Evolutionary conservation across 2,329 filamentous ascomycete species (phyloP).

Genomic region (Xylariaceae sp.): DNA sequence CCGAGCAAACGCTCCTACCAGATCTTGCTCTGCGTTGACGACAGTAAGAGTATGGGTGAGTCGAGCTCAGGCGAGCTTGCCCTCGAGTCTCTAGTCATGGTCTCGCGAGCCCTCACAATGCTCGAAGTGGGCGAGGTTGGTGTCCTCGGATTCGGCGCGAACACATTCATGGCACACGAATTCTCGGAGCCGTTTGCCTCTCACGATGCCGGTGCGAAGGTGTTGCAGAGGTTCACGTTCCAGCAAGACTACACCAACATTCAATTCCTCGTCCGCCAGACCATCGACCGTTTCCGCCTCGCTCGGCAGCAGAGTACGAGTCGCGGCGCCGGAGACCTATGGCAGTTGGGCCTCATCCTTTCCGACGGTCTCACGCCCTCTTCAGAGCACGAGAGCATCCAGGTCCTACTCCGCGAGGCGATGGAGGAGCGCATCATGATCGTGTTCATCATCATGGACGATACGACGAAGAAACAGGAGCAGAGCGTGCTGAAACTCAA

Average conservation of each 20-base stretch:
- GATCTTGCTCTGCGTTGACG: slow-evolving; percentile 94
- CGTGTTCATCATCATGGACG: slow-evolving; percentile 94
- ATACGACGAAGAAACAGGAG: slow-evolving; percentile 41
- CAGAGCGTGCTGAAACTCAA: slow-evolving; percentile 79
- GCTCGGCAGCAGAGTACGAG: slow-evolving; percentile 58
- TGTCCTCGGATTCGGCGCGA: slow-evolving; percentile 80
- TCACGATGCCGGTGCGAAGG: slow-evolving; percentile 70
- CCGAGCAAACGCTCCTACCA: slow-evolving; percentile 95
- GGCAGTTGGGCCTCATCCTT: slow-evolving; percentile 91
- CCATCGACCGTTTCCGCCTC: slow-evolving; percentile 73
- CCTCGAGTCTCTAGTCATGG: slow-evolving; percentile 89
- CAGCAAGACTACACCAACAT: slow-evolving; percentile 83
- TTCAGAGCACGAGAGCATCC: slow-evolving; percentile 72
- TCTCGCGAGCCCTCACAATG: slow-evolving; percentile 81
- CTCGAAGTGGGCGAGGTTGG: slow-evolving; percentile 93
- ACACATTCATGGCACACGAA: slow-evolving; percentile 78
- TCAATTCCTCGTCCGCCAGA: slow-evolving; percentile 66
- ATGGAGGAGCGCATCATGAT: slow-evolving; percentile 95
- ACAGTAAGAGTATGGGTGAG: slow-evolving; percentile 91
- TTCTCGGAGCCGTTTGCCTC: slow-evolving; percentile 76
- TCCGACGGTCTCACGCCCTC: slow-evolving; percentile 88
- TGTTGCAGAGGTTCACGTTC: slow-evolving; percentile 81
- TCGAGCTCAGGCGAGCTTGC: slow-evolving; percentile 69
- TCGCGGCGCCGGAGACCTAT: slow-evolving; percentile 62
- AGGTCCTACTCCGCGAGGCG: slow-evolving; percentile 76